Percentiles rank a stretch among this genome's conserved stretches.
These are phyloP conservation scores for Phytophthora megakarya DNA, from an alignment of 352 stramenopile species.

Conservation along the genomic window DNA sequence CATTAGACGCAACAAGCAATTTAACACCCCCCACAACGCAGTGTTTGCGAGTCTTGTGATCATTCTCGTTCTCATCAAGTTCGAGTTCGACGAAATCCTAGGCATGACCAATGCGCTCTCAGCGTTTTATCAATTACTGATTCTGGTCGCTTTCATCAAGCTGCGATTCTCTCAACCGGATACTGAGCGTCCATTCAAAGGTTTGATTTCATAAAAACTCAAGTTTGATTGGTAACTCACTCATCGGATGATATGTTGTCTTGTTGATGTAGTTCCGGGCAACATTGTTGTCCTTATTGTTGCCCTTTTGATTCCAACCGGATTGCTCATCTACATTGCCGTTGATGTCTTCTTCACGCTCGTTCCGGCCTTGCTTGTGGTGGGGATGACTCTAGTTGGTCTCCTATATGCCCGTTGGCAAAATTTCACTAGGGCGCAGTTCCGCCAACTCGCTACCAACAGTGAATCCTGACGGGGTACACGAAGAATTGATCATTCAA, in stretches of 20 bases:
- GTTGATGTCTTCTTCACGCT: conserved; percentile 54
- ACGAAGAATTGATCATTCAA: background rate
- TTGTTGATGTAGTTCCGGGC: conserved; percentile 36
- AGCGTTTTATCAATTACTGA: conserved; percentile 82
- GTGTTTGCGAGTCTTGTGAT: conserved; percentile 51
- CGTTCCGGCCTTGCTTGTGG: conserved; percentile 45
- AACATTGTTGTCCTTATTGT: conserved; percentile 35
- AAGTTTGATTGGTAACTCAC: background rate
- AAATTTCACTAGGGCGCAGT: conserved; percentile 54
- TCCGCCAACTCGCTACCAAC: conserved; percentile 37
- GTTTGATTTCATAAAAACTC: conserved; percentile 28
- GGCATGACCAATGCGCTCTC: conserved; percentile 93
- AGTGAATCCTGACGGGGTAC: conserved; percentile 20
- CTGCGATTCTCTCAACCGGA: conserved; percentile 76
- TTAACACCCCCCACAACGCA: conserved; percentile 57
- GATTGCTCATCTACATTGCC: conserved; percentile 50
- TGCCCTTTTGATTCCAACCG: conserved; percentile 39
- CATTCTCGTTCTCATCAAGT: conserved; percentile 58
- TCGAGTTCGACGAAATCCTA: conserved; percentile 80
- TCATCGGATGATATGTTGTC: background rate
- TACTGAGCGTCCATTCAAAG: conserved; percentile 40
- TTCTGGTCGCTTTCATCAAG: conserved; percentile 87
- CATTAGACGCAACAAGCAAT: conserved; percentile 52
- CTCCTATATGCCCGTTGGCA: conserved; percentile 47
- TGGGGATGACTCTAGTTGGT: conserved; percentile 40